These are phyloP conservation scores for Graphilbum sp. DNA, from an alignment of 2,329 filamentous ascomycete species.

Conservation along the genomic window DNA sequence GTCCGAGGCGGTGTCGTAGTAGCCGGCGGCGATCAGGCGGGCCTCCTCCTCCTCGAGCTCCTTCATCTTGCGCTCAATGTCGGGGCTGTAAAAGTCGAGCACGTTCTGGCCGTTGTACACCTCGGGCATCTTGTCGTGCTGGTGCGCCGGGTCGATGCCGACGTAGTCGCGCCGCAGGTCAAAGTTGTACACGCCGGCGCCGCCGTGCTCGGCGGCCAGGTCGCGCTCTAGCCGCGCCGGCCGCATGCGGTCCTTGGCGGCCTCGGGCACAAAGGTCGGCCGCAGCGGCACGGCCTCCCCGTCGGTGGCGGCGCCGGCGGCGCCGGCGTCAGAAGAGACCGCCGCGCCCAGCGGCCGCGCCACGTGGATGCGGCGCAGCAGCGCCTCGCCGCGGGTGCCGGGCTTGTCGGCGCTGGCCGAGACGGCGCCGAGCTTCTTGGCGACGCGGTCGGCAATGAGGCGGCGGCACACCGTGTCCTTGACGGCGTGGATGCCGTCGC, in stretches of 20 bases:
- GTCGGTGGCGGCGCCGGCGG: not conserved
- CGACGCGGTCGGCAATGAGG: slow-evolving; percentile 80
- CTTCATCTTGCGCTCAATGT: slow-evolving; percentile 84
- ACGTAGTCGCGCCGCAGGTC: slow-evolving; percentile 81
- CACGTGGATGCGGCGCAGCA: slow-evolving; percentile 90
- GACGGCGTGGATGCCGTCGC: slow-evolving; percentile 84
- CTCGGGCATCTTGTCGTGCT: slow-evolving; percentile 89
- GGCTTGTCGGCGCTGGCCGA: slow-evolving; percentile 61
- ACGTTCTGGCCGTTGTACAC: slow-evolving; percentile 93
- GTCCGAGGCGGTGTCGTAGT: slow-evolving; percentile 78
- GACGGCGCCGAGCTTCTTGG: slow-evolving; percentile 89
- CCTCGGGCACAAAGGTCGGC: slow-evolving; percentile 81
- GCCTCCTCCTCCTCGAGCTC: slow-evolving; percentile 93
- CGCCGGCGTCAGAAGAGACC: too few relatives aligned
- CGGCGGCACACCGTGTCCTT: slow-evolving; percentile 92
- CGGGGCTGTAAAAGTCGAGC: slow-evolving; percentile 91
- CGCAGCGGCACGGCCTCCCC: slow-evolving; percentile 29
- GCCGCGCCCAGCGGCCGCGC: slow-evolving; percentile 78
- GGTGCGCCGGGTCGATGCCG: slow-evolving; percentile 82
- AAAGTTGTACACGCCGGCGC: slow-evolving; percentile 89
- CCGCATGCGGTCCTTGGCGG: slow-evolving; percentile 57
- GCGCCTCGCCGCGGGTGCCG: slow-evolving; percentile 70
- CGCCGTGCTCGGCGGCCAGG: slow-evolving; percentile 79
- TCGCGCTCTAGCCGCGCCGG: slow-evolving; percentile 52
- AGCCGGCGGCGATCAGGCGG: slow-evolving; percentile 76